Conservation (phyloP, 1,284 basidiomycete genomes). For the Rhodofomes roseus region DNA sequence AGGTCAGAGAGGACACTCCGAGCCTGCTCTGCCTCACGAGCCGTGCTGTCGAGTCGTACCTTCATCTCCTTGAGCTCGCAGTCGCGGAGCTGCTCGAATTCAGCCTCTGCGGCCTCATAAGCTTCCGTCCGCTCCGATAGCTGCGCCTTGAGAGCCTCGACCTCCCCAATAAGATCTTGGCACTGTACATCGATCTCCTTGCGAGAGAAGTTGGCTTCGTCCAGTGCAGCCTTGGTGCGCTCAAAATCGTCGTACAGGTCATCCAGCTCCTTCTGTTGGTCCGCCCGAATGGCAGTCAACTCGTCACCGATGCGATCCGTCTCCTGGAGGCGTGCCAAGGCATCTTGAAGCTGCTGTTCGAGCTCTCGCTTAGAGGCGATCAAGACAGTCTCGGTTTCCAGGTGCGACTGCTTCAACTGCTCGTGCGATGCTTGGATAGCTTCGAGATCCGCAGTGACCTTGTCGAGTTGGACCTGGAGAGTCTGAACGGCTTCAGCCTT, state of each 20-base stretch:
- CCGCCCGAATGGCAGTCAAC: slow-evolving; percentile 15
- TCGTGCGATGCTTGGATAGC: slow-evolving; percentile 28
- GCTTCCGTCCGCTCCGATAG: slow-evolving; percentile 17
- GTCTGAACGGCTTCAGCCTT: slow-evolving; percentile 37
- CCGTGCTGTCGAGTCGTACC: slow-evolving; percentile 19
- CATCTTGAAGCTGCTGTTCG: slow-evolving; percentile 20
- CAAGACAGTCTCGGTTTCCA: slow-evolving; percentile 19
- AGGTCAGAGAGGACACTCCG: slow-evolving; percentile 25
- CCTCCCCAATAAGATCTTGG: slow-evolving; percentile 7
- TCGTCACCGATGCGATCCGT: slow-evolving; percentile 16
- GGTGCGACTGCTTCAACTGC: slow-evolving; percentile 18
- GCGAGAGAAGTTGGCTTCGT: background rate
- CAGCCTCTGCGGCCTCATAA: slow-evolving; percentile 9
- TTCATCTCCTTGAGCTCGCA: slow-evolving; percentile 25
- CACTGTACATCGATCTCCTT: slow-evolving; percentile 1
- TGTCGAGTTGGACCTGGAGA: slow-evolving; percentile 34
- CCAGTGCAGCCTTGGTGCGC: slow-evolving; percentile 8
- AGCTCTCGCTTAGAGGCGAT: slow-evolving; percentile 18
- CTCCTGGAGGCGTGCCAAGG: slow-evolving; percentile 17
- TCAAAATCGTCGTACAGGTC: slow-evolving; percentile 6
- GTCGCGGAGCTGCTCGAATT: slow-evolving; percentile 13
- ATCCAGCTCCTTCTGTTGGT: slow-evolving; percentile 14
- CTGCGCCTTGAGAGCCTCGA: slow-evolving; percentile 11
- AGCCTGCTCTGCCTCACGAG: slow-evolving; percentile 19
- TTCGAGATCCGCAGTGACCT: slow-evolving; percentile 32